Base-by-base conservation (phyloP, 305 asterid species). In the Ilex paraguariensis region DNA sequence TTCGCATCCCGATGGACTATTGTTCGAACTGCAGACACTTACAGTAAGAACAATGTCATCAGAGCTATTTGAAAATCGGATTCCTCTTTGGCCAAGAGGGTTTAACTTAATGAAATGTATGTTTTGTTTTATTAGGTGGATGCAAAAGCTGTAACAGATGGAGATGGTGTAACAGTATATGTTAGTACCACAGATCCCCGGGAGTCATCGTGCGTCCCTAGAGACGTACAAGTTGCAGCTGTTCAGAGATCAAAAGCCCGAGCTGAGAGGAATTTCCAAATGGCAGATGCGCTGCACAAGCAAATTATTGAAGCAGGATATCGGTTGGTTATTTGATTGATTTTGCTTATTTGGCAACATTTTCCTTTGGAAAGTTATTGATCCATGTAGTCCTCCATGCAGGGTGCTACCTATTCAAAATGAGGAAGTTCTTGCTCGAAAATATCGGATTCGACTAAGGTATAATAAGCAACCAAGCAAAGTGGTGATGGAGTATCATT, bases 101-200 rank as follows among this genome's bases (percentile, higher is more conserved):
- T 10, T 46, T 46, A 46, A 12, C 10, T 46, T 46, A 15, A 46
- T 46, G 52, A 46, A 36, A 36, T 21, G 28, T 21, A 42, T 6
- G 12, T 2, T 42, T 6, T 11, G 9, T 60, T 52, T 32, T 11
- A 6, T 49, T 30, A 88, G 98, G 93, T 92, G 62, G 95, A 92
- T 73, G 82, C 83, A 3, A 92, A 80, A 74, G 95, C 97, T 16
- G 98, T 88, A 40, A 97, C 96, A 6, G 97, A 88, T 77, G 98
- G 97, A 17, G 97, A 89, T 75, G 85, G 96, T 5, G 63, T 92
- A 59, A 92, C 90, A 9, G 97, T 82, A 14, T 92, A 87, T 40
- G 91, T 89, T 42, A 84, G 78, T 63, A 65, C 84, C 0, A 61
- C 12, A 7, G 88, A 84, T 71, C 76, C 81, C 10, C 80, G 88